phyloP scores from a whole-genome alignment of 345 rosid species.

The Salix arbutifolia region DNA sequence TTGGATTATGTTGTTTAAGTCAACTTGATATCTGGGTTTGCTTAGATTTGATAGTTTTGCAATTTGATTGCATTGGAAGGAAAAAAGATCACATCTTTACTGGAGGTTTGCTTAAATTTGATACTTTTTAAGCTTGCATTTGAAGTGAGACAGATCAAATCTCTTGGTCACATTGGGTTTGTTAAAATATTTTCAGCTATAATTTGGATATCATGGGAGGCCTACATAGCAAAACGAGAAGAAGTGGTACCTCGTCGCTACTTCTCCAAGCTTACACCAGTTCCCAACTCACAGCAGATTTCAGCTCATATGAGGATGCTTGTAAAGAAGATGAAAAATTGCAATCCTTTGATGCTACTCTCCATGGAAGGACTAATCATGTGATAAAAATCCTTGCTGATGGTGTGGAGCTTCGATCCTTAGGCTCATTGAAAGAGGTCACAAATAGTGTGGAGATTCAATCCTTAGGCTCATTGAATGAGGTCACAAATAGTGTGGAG shows the following conservation, averaged over 20 bases:
- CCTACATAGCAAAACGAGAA: conserved; percentile 29
- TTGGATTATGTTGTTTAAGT: too few relatives aligned
- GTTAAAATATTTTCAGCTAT: background rate
- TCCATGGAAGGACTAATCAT: conserved; percentile 58
- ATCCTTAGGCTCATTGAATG: too few relatives aligned
- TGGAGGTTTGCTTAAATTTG: too few relatives aligned
- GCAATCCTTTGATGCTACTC: conserved; percentile 52
- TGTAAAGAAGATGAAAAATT: conserved; percentile 62
- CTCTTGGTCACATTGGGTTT: background rate
- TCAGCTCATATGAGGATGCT: conserved; percentile 68
- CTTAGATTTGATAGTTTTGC: too few relatives aligned
- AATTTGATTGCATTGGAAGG: too few relatives aligned
- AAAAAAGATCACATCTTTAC: too few relatives aligned
- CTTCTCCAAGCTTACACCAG: conserved; percentile 20
- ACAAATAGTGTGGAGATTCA: too few relatives aligned
- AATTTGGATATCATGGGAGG: conserved; percentile 46
- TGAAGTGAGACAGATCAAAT: conserved; percentile 4
- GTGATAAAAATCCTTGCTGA: conserved; percentile 52
- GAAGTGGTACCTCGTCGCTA: conserved; percentile 24
- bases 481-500: too few relatives aligned
- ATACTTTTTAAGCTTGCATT: background rate
- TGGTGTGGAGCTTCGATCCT: conserved; percentile 52
- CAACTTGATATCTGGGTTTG: too few relatives aligned
- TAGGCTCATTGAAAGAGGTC: conserved; percentile 72
- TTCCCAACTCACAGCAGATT: conserved; percentile 39